These are phyloP conservation scores for Xylaria hypoxylon DNA, from an alignment of 2,329 filamentous ascomycete species.

Conservation along the genomic window DNA sequence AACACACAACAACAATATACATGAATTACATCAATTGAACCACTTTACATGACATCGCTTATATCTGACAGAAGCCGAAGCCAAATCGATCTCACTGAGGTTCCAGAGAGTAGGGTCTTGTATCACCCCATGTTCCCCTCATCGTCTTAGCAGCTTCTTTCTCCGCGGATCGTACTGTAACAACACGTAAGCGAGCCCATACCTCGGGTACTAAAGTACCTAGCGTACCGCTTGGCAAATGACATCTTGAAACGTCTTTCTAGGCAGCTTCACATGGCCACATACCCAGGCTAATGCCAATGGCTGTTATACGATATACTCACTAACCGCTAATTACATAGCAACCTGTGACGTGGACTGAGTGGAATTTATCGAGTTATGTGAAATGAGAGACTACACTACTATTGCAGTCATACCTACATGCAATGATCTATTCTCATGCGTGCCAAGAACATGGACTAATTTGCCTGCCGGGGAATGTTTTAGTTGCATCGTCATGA, in stretches of 20 bases:
- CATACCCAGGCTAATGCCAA: background rate
- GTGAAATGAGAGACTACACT: background rate
- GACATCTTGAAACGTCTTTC: background rate
- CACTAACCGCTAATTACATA: slow-evolving; percentile 8
- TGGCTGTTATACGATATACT: background rate
- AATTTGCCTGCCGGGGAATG: slow-evolving; percentile 13
- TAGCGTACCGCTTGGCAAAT: background rate
- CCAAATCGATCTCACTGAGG: background rate
- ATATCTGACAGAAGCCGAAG: too few species aligned
- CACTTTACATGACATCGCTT: too few species aligned
- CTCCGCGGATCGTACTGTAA: slow-evolving; percentile 8
- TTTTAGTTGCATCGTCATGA: background rate
- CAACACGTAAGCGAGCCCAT: background rate
- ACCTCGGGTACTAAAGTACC: background rate
- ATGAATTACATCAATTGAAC: too few species aligned
- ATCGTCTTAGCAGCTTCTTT: slow-evolving; percentile 13
- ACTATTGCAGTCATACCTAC: background rate
- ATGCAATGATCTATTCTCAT: background rate
- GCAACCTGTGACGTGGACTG: background rate
- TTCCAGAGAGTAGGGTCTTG: slow-evolving; percentile 6
- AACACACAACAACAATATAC: too few species aligned
- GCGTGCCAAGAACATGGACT: slow-evolving; percentile 4
- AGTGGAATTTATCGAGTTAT: background rate
- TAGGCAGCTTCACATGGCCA: background rate
- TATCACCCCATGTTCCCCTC: slow-evolving; percentile 1